Evolutionary conservation across 495 filamentous ascomycete genomes (phyloP), one percentile per base, ranked within the genome.

Genomic region (Daldinia concentrica): DNA sequence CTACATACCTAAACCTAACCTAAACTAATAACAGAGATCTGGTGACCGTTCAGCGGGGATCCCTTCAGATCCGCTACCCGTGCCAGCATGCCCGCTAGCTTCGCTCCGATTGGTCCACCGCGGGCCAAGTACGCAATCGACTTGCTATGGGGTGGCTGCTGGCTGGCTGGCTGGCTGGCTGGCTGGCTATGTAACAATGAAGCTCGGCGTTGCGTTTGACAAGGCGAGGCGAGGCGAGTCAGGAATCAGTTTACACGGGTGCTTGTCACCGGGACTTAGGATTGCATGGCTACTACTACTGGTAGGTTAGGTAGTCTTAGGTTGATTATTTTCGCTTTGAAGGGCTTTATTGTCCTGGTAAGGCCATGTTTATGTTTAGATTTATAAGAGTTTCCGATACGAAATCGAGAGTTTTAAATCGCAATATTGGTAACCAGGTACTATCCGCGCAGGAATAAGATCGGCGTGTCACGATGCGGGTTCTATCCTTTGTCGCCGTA

Each of bases 71-170:
- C 66, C 66, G 43, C 34, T 36, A 36, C 34, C 34, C 34, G 34
- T 36, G 52, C 32, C 30, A 48, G 17, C 36, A 29, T 59, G 50
- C n/a, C 51, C 11, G 6, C 41, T 24, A 9, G 58, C 62, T 30
- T 17, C 3, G 36, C 27, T 63, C 43, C 34, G 63, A 72, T 72
- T 71, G 68, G 68, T 24, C 19, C 24, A 17, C 37, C 9, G 8
- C 14, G 15, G 34, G 50, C 64, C 69, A 50, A 48, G 34, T 67
- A 72, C 64, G 64, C 58, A 64, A 71, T 71, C 27, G 56, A 65
- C 37, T 45, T 37, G 37, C 37, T 48, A 62, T 17, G 41, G 27
- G 52, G 54, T 48, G 41, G 6, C 17, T 45, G 17, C 6, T 7
- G 29, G 29, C 17, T 29, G 24, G n/a, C 24, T 26, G 24, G 24